Percentiles rank a stretch among this genome's conserved stretches.
Evolutionary conservation across 495 filamentous ascomycete genomes (phyloP).

Genomic region (Penicillium atrosanguineum): DNA sequence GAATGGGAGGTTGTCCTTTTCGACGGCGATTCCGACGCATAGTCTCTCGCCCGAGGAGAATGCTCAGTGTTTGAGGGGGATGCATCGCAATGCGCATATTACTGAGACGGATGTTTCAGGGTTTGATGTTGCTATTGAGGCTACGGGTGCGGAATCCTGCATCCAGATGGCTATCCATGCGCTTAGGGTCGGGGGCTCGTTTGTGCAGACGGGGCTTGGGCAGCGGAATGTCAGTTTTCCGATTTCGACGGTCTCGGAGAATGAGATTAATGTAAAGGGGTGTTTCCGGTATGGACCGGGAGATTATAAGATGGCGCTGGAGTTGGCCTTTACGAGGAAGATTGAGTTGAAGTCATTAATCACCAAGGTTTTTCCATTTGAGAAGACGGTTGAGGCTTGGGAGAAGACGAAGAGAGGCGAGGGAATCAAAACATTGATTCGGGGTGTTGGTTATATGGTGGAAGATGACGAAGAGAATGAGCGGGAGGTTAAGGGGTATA

Average conservation of each 20-base stretch:
- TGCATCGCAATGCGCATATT: constrained; percentile 4
- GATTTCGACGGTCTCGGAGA: constrained; percentile 74
- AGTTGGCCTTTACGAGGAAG: constrained; percentile 60
- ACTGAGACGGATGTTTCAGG: constrained; percentile 36
- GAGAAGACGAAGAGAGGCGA: constrained; percentile 71
- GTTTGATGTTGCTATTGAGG: constrained; percentile 79
- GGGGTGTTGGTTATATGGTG: constrained; percentile 41
- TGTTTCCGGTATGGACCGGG: constrained; percentile 81
- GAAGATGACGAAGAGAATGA: constrained; percentile 8
- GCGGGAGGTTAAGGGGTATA: not conserved
- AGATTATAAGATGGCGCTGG: constrained; percentile 75
- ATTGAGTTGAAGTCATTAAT: constrained; percentile 72
- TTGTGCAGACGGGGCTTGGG: constrained; percentile 85
- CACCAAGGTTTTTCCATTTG: constrained; percentile 65
- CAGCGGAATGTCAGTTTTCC: constrained; percentile 74
- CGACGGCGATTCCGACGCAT: constrained; percentile 26
- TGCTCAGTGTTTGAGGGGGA: constrained; percentile 25
- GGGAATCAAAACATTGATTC: constrained; percentile 84
- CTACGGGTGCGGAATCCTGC: constrained; percentile 72
- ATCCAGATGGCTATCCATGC: constrained; percentile 73
- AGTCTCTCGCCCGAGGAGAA: constrained; percentile 27
- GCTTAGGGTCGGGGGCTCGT: constrained; percentile 69
- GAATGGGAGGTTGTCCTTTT: constrained; percentile 37
- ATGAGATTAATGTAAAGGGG: constrained; percentile 78
- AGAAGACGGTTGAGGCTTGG: constrained; percentile 74